Evolutionary conservation across 2,329 filamentous ascomycete species (phyloP).

Genomic region (Botrytis byssoidea): DNA sequence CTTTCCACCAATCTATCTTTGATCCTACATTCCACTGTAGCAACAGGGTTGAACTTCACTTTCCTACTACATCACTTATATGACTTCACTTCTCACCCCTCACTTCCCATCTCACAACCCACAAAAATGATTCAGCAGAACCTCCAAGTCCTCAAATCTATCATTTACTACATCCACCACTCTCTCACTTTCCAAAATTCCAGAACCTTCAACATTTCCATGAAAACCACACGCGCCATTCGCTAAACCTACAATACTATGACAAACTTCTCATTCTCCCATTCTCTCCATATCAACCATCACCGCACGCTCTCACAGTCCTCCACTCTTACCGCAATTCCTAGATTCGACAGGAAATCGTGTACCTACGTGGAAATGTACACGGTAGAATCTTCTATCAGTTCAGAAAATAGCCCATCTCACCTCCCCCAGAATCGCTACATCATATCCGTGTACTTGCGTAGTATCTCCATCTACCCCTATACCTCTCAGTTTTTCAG

Average conservation of each 20-base stretch:
- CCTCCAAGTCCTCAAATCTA: neutral
- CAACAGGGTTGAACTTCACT: rapidly evolving
- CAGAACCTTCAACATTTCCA: too few species aligned
- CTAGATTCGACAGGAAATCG: neutral
- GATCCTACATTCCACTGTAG: rapidly evolving
- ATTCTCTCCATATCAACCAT: too few species aligned
- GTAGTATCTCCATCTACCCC: neutral
- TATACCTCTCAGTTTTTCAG: neutral
- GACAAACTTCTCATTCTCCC: too few species aligned
- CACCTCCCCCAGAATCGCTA: neutral
- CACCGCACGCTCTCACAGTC: rapidly evolving
- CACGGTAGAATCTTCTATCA: neutral
- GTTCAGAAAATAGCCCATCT: neutral
- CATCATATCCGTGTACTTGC: neutral
- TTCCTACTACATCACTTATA: neutral
- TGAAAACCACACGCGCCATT: too few species aligned
- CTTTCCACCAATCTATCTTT: neutral
- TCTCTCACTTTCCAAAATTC: neutral
- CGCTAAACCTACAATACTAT: too few species aligned
- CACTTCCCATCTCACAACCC: rapidly evolving
- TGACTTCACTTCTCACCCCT: neutral
- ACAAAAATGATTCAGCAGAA: neutral
- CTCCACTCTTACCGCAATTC: neutral
- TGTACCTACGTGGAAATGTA: neutral
- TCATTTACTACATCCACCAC: rapidly evolving